A percentile compares a stretch with the other conserved stretches of the same genome.
phyloP scores from a whole-genome alignment of 306 rosid genomes.

The Acacia melanoxylon region DNA sequence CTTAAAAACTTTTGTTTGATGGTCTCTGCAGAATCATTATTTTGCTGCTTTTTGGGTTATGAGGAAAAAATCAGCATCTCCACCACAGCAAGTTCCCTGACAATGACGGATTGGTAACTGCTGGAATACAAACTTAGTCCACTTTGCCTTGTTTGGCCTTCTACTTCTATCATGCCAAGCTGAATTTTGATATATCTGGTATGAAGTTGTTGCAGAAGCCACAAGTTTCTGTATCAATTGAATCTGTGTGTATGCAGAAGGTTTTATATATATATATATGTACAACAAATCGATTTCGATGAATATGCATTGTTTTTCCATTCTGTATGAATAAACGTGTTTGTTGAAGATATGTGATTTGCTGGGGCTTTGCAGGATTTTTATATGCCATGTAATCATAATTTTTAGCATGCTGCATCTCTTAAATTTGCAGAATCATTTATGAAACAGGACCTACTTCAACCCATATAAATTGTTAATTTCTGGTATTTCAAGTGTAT shows the following conservation, averaged over 20 bases:
- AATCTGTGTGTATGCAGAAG: neutral
- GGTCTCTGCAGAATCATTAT: constrained; percentile 75
- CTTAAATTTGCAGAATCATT: neutral
- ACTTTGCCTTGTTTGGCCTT: neutral
- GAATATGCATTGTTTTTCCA: neutral
- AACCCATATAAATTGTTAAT: neutral
- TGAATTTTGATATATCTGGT: constrained; percentile 20
- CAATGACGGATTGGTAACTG: neutral
- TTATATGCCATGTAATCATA: neutral
- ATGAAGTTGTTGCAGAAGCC: neutral
- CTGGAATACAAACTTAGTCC: constrained; percentile 2
- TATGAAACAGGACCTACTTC: neutral
- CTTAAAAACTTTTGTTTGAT: neutral
- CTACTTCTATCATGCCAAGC: neutral
- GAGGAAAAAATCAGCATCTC: constrained; percentile 58
- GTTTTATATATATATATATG: too few species aligned
- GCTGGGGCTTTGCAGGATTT: neutral
- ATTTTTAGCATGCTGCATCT: neutral
- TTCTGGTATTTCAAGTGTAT: neutral
- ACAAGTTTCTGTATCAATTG: neutral
- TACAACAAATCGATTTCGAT: neutral
- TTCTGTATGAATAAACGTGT: neutral
- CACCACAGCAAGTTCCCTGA: constrained; percentile 27
- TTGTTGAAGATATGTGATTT: neutral
- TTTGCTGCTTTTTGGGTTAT: constrained; percentile 89